A percentile compares a stretch with the other conserved stretches of the same genome.
Evolutionary conservation across 208 protist genomes (phyloP).

Genomic region (Crithidia expoeki): DNA sequence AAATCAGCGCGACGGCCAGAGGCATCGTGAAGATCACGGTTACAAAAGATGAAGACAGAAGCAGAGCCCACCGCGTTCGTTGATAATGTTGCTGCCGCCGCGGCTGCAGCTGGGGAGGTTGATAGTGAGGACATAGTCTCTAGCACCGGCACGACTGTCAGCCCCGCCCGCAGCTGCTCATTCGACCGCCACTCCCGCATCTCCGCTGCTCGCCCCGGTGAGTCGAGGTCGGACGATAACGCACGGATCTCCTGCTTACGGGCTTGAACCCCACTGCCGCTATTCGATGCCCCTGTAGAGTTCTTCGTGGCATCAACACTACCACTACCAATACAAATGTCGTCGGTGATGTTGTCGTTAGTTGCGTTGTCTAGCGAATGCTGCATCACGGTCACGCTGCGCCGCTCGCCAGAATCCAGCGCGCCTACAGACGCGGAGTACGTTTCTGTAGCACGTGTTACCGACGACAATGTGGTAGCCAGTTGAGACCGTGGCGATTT

Average conservation of each 20-base stretch:
- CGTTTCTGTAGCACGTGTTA: neutral
- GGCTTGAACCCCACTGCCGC: too few relatives aligned
- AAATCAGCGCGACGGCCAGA: too few relatives aligned
- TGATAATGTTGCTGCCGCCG: too few relatives aligned
- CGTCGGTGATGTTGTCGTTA: neutral
- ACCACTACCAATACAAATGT: too few relatives aligned
- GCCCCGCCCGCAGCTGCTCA: neutral
- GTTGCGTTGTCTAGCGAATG: conserved; percentile 6
- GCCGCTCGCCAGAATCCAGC: neutral
- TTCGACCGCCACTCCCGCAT: conserved; percentile 12
- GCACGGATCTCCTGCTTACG: too few relatives aligned
- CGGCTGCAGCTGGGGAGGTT: too few relatives aligned
- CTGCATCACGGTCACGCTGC: conserved; percentile 21
- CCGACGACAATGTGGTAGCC: neutral
- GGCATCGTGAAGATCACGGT: too few relatives aligned
- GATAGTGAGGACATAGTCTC: neutral
- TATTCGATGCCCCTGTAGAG: too few relatives aligned
- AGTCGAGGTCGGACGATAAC: conserved; percentile 1
- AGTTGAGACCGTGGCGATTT: too few relatives aligned
- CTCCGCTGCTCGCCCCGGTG: neutral
- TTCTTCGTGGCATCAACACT: too few relatives aligned
- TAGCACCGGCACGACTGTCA: neutral
- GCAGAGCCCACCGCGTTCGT: neutral
- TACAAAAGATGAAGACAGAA: neutral
- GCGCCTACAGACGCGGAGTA: neutral